phyloP scores from a whole-genome alignment of 169 alveolate species.

The Neospora caninum region DNA sequence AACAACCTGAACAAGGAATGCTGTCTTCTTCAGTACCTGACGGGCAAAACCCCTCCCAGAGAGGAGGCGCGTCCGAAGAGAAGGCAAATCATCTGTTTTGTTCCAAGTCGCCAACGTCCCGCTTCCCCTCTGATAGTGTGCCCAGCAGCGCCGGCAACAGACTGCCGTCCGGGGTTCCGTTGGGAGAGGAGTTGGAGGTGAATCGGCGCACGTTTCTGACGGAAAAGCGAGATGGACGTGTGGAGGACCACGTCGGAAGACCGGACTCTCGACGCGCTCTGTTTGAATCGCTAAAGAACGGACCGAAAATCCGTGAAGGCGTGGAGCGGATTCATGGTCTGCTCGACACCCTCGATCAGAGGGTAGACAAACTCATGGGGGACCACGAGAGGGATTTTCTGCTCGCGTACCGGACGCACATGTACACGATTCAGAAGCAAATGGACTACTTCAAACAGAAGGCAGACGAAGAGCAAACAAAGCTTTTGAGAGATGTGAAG shows the following conservation, averaged over 20 bases:
- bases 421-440: slow-evolving; percentile 58
- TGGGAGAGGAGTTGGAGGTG: background rate
- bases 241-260: background rate
- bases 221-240: background rate
- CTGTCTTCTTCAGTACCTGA: background rate
- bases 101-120: too few species aligned
- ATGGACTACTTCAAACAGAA: slow-evolving; percentile 51
- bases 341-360: slow-evolving; percentile 31
- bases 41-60: background rate
- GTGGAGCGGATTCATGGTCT: background rate
- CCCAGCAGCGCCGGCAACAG: too few species aligned
- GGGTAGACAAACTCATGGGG: slow-evolving; percentile 58
- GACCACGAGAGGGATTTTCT: slow-evolving; percentile 71
- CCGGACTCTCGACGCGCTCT: background rate
- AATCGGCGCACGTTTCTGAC: background rate
- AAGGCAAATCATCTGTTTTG: background rate
- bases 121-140: background rate
- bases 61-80: background rate
- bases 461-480: slow-evolving; percentile 55
- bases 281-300: background rate
- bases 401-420: slow-evolving; percentile 67
- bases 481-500: slow-evolving; percentile 31
- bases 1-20: background rate
- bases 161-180: background rate
- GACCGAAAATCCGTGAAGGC: slow-evolving; percentile 22